phyloP scores from a whole-genome alignment of 352 stramenopile species.

The Elongisporangium senticosum region DNA sequence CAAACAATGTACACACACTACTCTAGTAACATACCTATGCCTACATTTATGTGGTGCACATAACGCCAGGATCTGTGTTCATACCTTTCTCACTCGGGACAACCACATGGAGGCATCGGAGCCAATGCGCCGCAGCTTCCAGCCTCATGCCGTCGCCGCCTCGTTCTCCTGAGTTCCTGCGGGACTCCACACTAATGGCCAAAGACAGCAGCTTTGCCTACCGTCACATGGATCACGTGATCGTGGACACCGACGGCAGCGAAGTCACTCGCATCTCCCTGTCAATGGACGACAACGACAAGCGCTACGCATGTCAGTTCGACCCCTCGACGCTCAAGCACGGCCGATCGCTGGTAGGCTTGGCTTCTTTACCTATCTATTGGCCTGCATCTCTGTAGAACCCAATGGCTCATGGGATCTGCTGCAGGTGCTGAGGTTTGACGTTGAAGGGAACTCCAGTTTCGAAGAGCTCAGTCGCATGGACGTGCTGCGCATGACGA shows the following conservation, averaged over 20 bases:
- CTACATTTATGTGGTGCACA: background rate
- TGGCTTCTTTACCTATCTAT: background rate
- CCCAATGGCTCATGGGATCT: background rate
- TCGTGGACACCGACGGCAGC: background rate
- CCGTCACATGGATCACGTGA: background rate
- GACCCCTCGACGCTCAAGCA: conserved; percentile 28
- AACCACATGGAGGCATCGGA: background rate
- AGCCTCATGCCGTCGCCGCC: background rate
- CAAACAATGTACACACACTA: background rate
- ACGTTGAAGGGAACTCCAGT: conserved; percentile 29
- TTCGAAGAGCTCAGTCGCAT: conserved; percentile 49
- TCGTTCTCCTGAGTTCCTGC: background rate
- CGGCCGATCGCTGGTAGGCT: conserved; percentile 24
- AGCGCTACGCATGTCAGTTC: conserved; percentile 32
- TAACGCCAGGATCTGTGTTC: background rate
- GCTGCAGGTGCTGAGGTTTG: conserved; percentile 31
- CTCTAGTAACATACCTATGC: background rate
- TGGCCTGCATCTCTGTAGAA: background rate
- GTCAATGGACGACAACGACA: background rate
- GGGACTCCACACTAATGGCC: background rate
- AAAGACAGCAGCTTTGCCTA: background rate
- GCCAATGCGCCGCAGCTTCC: background rate
- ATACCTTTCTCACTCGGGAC: too few species aligned
- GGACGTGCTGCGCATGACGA: conserved; percentile 50
- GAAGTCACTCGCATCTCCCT: background rate